phyloP scores from a whole-genome alignment of 164 flowering plant species.

The Nymphaea colorata region DNA sequence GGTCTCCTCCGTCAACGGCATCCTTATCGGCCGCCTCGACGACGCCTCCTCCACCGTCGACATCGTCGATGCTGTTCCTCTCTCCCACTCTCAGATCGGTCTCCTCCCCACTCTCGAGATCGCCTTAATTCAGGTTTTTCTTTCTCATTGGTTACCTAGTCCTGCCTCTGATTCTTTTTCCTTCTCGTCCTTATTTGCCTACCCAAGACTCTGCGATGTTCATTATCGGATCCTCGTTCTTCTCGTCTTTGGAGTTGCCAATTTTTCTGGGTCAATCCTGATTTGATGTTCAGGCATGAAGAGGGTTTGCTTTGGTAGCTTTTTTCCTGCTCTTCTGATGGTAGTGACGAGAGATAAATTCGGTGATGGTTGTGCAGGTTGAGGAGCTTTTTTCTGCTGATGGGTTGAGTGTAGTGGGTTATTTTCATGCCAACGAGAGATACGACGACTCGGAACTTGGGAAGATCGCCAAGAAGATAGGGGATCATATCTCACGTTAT shows the following conservation, averaged over 20 bases:
- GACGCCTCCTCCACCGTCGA: constrained; percentile 26
- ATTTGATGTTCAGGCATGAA: neutral
- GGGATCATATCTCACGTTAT: constrained; percentile 71
- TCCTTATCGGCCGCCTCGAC: constrained; percentile 63
- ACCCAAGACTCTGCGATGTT: neutral
- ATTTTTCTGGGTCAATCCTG: neutral
- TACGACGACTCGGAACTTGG: constrained; percentile 65
- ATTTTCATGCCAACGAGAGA: constrained; percentile 92
- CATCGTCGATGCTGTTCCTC: constrained; percentile 82
- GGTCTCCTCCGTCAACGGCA: constrained; percentile 69
- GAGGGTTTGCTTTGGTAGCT: neutral
- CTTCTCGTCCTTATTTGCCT: neutral
- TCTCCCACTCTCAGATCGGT: constrained; percentile 79
- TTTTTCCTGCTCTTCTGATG: neutral
- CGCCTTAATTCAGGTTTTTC: constrained; percentile 59
- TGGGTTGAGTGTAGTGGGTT: constrained; percentile 75
- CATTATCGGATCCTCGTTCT: neutral
- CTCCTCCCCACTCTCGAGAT: constrained; percentile 90
- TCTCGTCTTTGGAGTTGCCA: constrained; percentile 4
- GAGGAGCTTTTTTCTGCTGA: constrained; percentile 63
- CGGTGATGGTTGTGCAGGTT: constrained; percentile 27
- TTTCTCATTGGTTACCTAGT: neutral
- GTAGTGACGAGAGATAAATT: too few species aligned
- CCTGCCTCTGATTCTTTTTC: neutral
- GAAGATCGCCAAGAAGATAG: constrained; percentile 72